Conservation (phyloP, 2,329 filamentous ascomycete species). For the Lachnellula suecica region DNA sequence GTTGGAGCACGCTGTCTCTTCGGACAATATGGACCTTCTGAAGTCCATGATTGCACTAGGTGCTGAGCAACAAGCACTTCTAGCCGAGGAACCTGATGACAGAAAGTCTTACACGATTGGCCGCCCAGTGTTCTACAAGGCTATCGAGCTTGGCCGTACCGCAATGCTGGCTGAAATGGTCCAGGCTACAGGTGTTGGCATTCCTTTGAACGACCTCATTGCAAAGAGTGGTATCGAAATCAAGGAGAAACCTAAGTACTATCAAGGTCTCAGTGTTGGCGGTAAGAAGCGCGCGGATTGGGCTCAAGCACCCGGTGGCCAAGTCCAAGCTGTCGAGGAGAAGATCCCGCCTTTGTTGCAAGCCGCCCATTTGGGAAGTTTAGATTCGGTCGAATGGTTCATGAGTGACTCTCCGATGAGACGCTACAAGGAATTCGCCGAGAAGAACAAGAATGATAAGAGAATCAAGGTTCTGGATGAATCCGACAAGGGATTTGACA, state of each 20-base stretch:
- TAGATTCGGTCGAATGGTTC: constrained; percentile 77
- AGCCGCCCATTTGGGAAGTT: constrained; percentile 54
- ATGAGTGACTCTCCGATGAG: constrained; percentile 67
- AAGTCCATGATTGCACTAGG: constrained; percentile 28
- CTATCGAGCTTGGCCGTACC: constrained; percentile 48
- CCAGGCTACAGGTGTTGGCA: constrained; percentile 62
- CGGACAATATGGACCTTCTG: constrained; percentile 26
- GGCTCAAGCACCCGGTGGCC: constrained; percentile 64
- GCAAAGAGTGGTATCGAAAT: constrained; percentile 64
- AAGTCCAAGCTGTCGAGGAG: constrained; percentile 40
- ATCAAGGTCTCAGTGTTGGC: constrained; percentile 74
- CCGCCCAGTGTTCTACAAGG: constrained; percentile 41
- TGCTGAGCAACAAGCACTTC: constrained; percentile 24
- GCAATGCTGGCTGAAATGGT: constrained; percentile 64
- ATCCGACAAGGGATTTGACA: constrained; percentile 61
- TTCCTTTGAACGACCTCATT: constrained; percentile 67
- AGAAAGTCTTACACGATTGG: constrained; percentile 29
- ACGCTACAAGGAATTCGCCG: constrained; percentile 68
- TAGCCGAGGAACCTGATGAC: constrained; percentile 24
- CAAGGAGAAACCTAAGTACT: constrained; percentile 66
- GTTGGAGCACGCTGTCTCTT: constrained; percentile 21
- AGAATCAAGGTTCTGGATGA: constrained; percentile 61
- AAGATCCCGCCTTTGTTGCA: constrained; percentile 59
- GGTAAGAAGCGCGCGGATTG: constrained; percentile 75
- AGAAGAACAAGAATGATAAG: constrained; percentile 58